Base-by-base conservation (phyloP, 164 flowering plant species). In the Tetrastigma voinierianum region DNA sequence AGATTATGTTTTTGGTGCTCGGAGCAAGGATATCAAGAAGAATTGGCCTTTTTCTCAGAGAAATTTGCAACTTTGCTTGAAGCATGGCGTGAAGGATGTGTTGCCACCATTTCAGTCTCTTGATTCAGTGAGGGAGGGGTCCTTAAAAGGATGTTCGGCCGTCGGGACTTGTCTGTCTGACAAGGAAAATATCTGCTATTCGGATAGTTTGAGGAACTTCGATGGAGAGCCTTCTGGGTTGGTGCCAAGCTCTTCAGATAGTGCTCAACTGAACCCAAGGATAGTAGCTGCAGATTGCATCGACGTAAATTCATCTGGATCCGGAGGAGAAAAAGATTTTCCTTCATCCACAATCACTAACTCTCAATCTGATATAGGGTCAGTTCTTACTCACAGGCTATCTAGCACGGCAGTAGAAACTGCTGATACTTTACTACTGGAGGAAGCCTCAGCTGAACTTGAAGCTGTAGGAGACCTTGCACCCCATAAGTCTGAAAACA, bases 21-120 rank as follows among this genome's bases (percentile, higher is more conserved):
- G 98, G 69, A 78, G 77, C 75, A 88, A 86, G 74, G 86, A 87
- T 75, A 90, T 91, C 73, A 70, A 68, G 72, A 78, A 71, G 40
- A 86, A 79, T 65, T 94, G 98, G 98, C 98, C 97, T 16, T 91
- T 94, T 70, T 82, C 97, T 65, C 74, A 67, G 48, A 80, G 70
- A 59, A 80, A 71, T 63, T 67, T 94, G 83, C 87, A 86, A 65
- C 87, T 90, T 80, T 90, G 90, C 76, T 72, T 84, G 79, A 87
- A 82, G 70, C 87, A 88, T 86, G 97, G 95, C 44, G 75, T 91
- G 64, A 88, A 78, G 70, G 87, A 87, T 62, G 61, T 81, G 25
- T 65, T 94, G 81, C 98, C 98, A 24, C 96, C 97, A 57, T 90
- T 94, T 58, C 85, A 94, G 71, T 57, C 85, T 66, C 80, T 78